Conservation (phyloP, 768 basidiomycete species). For the Boletus coccyginus region DNA sequence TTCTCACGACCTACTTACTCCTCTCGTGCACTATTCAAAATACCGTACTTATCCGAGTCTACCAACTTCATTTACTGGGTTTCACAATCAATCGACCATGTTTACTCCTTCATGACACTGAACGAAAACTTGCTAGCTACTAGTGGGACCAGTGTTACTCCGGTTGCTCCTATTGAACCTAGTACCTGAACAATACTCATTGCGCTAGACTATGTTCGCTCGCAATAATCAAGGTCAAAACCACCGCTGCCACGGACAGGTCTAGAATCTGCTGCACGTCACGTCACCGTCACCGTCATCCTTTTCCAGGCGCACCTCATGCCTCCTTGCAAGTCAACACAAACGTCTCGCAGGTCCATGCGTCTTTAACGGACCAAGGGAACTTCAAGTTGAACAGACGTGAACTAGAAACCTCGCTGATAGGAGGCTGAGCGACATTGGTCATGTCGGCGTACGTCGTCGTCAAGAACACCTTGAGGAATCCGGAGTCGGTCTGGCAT, state of each 20-base stretch:
- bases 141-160: neutral
- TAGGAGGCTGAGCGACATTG: constrained; percentile 6
- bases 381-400: neutral
- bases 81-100: too few relatives aligned
- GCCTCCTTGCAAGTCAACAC: constrained; percentile 15
- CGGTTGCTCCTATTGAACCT: too few relatives aligned
- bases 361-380: neutral
- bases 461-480: constrained; percentile 23
- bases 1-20: neutral
- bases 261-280: neutral
- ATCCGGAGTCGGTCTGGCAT: constrained; percentile 12
- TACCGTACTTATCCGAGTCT: too few relatives aligned
- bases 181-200: neutral
- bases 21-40: too few relatives aligned
- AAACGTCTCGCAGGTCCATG: constrained; percentile 19
- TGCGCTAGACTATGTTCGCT: neutral
- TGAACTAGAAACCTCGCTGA: neutral
- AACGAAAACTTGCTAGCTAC: neutral
- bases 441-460: constrained; percentile 19
- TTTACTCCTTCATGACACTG: neutral
- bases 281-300: neutral
- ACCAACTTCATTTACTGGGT: too few relatives aligned
- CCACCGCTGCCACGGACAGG: neutral
- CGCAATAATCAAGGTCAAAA: neutral
- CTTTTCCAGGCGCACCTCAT: neutral